These are phyloP conservation scores for Entrophospora sp. DNA, from an alignment of 192 early-diverging fungal species.

Conservation along the genomic window DNA sequence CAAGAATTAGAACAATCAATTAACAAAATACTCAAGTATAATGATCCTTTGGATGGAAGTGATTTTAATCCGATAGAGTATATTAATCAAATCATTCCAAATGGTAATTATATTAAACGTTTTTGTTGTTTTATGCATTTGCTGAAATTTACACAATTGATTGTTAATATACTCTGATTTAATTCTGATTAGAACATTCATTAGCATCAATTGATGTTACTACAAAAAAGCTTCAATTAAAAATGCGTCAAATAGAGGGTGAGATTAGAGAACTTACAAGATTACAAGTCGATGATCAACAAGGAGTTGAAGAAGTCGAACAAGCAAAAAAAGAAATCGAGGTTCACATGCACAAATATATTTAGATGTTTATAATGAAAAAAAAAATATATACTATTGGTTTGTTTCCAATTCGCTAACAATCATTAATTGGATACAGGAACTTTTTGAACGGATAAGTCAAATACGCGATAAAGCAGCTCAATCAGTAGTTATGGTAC, in stretches of 20 bases:
- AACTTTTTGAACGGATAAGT: constrained; percentile 70
- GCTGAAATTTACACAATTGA: not conserved
- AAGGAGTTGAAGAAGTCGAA: constrained; percentile 55
- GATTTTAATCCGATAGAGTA: constrained; percentile 69
- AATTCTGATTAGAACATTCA: constrained; percentile 45
- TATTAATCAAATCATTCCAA: constrained; percentile 73
- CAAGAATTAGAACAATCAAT: constrained; percentile 51
- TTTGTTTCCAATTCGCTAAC: not conserved
- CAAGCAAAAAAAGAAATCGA: constrained; percentile 67
- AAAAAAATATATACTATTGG: not conserved
- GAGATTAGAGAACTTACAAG: constrained; percentile 67
- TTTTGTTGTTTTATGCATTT: not conserved
- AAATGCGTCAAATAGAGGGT: constrained; percentile 49
- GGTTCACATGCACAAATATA: constrained; percentile 29
- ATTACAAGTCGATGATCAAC: constrained; percentile 54
- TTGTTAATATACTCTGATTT: not conserved
- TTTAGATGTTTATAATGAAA: not conserved
- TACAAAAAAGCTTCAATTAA: constrained; percentile 45
- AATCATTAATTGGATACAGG: constrained; percentile 38
- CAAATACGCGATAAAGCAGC: constrained; percentile 80
- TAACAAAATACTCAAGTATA: constrained; percentile 42
- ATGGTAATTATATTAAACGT: constrained; percentile 36
- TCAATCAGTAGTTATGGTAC: constrained; percentile 78
- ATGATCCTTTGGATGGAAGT: constrained; percentile 56
- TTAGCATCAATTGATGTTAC: constrained; percentile 58